Evolutionary conservation across 257 asterid species (phyloP).

Genomic region (Fraxinus quadrangulata): DNA sequence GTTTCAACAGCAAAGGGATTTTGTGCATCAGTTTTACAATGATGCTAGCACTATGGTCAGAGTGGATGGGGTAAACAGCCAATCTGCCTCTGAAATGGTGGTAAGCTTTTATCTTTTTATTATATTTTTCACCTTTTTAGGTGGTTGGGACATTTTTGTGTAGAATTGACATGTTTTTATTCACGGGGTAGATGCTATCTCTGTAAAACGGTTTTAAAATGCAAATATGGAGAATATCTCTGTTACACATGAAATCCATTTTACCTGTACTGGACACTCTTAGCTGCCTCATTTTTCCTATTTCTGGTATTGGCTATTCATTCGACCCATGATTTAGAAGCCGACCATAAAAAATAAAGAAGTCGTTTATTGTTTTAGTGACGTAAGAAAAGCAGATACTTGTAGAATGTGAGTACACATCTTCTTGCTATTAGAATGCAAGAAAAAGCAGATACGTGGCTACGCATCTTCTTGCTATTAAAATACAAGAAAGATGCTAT

Average conservation of each 20-base stretch:
- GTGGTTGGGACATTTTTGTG: not conserved
- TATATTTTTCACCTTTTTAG: not conserved
- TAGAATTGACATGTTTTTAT: not conserved
- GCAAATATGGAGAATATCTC: not conserved
- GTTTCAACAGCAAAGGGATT: slow-evolving; percentile 67
- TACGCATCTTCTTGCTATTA: not conserved
- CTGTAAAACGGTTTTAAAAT: not conserved
- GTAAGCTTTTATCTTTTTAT: slow-evolving; percentile 31
- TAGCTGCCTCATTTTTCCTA: not conserved
- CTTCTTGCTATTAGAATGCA: not conserved
- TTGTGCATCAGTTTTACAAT: slow-evolving; percentile 73
- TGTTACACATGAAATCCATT: not conserved
- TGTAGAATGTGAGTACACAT: not conserved
- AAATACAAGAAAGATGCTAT: not conserved
- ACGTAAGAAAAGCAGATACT: not conserved
- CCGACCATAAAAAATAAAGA: not conserved
- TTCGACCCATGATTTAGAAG: not conserved
- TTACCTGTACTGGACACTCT: not conserved
- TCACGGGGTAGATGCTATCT: not conserved
- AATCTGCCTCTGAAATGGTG: slow-evolving; percentile 60
- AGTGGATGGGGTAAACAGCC: slow-evolving; percentile 61
- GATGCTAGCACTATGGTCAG: slow-evolving; percentile 67
- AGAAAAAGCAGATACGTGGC: not conserved
- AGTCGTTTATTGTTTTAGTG: not conserved
- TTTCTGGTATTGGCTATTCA: not conserved